These are phyloP conservation scores for Streptanthus diversifolius DNA, from an alignment of 345 rosid species.

Conservation along the genomic window DNA sequence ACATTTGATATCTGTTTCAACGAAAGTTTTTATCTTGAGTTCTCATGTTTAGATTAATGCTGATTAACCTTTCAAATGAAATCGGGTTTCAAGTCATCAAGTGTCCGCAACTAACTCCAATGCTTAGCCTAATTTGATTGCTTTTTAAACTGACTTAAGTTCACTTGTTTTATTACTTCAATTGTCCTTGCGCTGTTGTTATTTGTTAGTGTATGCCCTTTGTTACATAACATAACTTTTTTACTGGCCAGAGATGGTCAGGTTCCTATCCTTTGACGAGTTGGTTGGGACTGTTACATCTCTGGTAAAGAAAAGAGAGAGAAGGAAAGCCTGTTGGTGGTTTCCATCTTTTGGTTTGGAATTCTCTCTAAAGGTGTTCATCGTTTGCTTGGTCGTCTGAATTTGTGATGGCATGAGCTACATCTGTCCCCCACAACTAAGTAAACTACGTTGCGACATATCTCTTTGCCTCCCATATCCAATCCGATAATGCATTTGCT, in stretches of 20 bases:
- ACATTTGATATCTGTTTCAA: not conserved
- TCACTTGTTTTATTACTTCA: not conserved
- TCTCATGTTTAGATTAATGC: not conserved
- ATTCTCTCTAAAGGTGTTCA: slow-evolving; percentile 42
- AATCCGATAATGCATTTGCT: not conserved
- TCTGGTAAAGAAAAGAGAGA: slow-evolving; percentile 43
- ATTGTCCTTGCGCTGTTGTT: not conserved
- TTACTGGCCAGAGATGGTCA: slow-evolving; percentile 36
- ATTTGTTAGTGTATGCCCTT: not conserved
- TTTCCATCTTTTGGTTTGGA: slow-evolving; percentile 36
- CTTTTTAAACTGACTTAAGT: not conserved
- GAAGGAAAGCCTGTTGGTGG: slow-evolving; percentile 40
- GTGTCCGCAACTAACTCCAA: not conserved
- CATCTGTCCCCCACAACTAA: slow-evolving; percentile 46
- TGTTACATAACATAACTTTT: too few species aligned
- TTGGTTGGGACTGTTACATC: slow-evolving; percentile 46
- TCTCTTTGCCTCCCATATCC: not conserved
- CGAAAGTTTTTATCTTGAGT: not conserved
- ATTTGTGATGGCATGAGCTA: slow-evolving; percentile 40
- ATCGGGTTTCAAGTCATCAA: not conserved
- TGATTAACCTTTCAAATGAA: not conserved
- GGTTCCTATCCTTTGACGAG: slow-evolving; percentile 30
- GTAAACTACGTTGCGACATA: not conserved
- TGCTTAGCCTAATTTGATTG: not conserved
- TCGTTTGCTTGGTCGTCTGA: slow-evolving; percentile 44